Evolutionary conservation across 2,329 filamentous ascomycete genomes (phyloP).

Genomic region (Aspergillus sclerotialis): DNA sequence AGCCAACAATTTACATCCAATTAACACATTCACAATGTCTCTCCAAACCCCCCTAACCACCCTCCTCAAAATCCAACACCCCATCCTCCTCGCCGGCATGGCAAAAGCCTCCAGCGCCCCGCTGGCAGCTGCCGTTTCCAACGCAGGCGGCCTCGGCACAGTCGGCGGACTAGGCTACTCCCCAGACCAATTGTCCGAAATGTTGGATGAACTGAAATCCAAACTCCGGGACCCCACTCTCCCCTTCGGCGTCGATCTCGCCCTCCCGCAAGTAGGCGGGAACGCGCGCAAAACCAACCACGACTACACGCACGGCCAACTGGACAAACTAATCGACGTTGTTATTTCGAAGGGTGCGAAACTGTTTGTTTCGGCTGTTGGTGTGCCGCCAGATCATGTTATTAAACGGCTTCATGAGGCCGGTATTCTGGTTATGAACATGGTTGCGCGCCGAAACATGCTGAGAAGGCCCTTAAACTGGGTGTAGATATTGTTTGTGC

Average conservation of each 20-base stretch:
- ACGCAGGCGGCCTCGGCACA: constrained; percentile 71
- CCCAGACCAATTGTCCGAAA: constrained; percentile 65
- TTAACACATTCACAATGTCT: constrained; percentile 28
- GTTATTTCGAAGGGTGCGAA: constrained; percentile 76
- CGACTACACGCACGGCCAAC: constrained; percentile 85
- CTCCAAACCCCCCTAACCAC: constrained; percentile 71
- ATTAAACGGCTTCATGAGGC: constrained; percentile 72
- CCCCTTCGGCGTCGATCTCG: constrained; percentile 87
- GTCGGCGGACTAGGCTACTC: constrained; percentile 62
- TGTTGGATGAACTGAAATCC: constrained; percentile 79
- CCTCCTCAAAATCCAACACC: constrained; percentile 77
- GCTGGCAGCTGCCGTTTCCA: constrained; percentile 79
- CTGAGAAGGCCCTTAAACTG: constrained; percentile 74
- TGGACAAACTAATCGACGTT: constrained; percentile 82
- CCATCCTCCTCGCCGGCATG: constrained; percentile 91
- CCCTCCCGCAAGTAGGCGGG: constrained; percentile 81
- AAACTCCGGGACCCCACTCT: constrained; percentile 59
- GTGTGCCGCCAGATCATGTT: constrained; percentile 67
- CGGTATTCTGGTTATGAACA: constrained; percentile 88
- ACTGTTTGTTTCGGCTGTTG: constrained; percentile 82
- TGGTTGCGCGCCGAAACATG: constrained; percentile 90
- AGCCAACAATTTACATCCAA: neutral
- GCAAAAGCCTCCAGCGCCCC: constrained; percentile 71
- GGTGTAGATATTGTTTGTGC: constrained; percentile 89
- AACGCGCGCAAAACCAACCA: constrained; percentile 84